Evolutionary conservation across 192 early-diverging fungal genomes (phyloP).

Genomic region (Coemansia sp.): DNA sequence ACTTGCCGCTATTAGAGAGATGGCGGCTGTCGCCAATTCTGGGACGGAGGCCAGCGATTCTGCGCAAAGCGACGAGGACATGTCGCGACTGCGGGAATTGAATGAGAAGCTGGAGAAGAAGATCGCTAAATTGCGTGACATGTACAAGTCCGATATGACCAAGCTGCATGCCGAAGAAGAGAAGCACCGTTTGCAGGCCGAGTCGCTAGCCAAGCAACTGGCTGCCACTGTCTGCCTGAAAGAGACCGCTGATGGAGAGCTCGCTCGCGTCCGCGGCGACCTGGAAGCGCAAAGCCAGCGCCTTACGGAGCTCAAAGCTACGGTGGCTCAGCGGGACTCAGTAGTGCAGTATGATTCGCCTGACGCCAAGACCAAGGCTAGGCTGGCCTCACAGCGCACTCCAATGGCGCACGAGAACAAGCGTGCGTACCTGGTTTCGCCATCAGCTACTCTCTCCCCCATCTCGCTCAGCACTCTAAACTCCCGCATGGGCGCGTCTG

Average conservation of each 20-base stretch:
- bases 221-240: background rate
- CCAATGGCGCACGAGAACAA: slow-evolving; percentile 24
- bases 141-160: slow-evolving; percentile 44
- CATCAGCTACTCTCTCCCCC: slow-evolving; percentile 26
- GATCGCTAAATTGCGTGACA: slow-evolving; percentile 37
- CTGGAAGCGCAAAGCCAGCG: slow-evolving; percentile 20
- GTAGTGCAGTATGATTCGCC: background rate
- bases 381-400: slow-evolving; percentile 25
- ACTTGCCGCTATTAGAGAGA: background rate
- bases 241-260: slow-evolving; percentile 7
- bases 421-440: slow-evolving; percentile 11
- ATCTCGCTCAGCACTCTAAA: slow-evolving; percentile 40
- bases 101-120: slow-evolving; percentile 48
- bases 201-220: slow-evolving; percentile 19
- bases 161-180: slow-evolving; percentile 40
- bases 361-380: slow-evolving; percentile 12
- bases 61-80: slow-evolving; percentile 12
- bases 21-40: background rate
- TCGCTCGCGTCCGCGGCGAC: slow-evolving; percentile 14
- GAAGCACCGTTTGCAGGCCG: slow-evolving; percentile 39
- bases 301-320: slow-evolving; percentile 12
- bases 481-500: slow-evolving; percentile 9
- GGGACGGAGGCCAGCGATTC: background rate
- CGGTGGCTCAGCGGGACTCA: background rate
- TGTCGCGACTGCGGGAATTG: slow-evolving; percentile 12